Conservation (phyloP, 2,329 filamentous ascomycete species). For the Penicillium sp. region DNA sequence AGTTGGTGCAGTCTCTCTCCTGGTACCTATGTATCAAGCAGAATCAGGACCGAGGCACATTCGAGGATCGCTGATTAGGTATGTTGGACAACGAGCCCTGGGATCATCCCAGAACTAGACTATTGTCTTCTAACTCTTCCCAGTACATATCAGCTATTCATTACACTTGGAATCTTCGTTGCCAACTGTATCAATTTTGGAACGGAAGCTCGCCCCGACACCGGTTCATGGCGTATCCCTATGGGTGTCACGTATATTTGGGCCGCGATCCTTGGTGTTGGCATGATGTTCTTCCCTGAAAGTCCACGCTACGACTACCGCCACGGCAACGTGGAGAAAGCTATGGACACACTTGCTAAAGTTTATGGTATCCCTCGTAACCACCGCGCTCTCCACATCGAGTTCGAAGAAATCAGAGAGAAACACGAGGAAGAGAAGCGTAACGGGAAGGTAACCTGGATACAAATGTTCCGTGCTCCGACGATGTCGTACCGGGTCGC, state of each 20-base stretch:
- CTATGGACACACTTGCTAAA: slow-evolving; percentile 53
- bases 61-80: slow-evolving; percentile 45
- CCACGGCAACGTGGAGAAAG: slow-evolving; percentile 53
- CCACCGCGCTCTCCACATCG: slow-evolving; percentile 53
- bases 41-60: slow-evolving; percentile 48
- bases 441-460: slow-evolving; percentile 35
- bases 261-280: slow-evolving; percentile 54
- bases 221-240: slow-evolving; percentile 48
- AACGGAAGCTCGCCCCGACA: slow-evolving; percentile 38
- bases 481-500: slow-evolving; percentile 45
- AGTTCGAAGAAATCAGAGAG: slow-evolving; percentile 56
- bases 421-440: slow-evolving; percentile 56
- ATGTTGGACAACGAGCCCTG: not conserved
- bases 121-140: not conserved
- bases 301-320: slow-evolving; percentile 60
- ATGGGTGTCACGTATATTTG: slow-evolving; percentile 60
- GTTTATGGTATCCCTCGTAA: slow-evolving; percentile 56
- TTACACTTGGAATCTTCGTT: slow-evolving; percentile 49
- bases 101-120: too few species aligned
- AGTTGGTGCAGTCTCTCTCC: slow-evolving; percentile 43
- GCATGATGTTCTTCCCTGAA: slow-evolving; percentile 58
- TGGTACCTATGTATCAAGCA: slow-evolving; percentile 50
- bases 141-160: slow-evolving; percentile 50
- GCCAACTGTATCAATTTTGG: slow-evolving; percentile 51
- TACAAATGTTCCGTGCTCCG: slow-evolving; percentile 43